Evolutionary conservation across 805 yeast genomes (phyloP), one percentile per base, ranked within the genome.

Genomic region (Candida easanensis): DNA sequence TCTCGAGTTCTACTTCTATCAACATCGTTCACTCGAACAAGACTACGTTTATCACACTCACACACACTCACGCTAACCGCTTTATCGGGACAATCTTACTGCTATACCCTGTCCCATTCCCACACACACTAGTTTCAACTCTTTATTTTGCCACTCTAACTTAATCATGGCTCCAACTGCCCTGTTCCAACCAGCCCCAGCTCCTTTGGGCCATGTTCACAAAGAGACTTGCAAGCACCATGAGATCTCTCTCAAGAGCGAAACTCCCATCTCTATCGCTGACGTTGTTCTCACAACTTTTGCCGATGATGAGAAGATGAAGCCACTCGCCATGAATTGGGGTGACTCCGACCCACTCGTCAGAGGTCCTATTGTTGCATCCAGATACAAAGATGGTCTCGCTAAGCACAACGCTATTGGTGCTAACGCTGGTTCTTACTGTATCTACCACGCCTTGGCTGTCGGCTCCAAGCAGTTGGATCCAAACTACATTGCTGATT

Each of bases 401-500:
- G 45, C 64, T 36, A 74, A 73, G 51, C 81, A 82, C 57, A 80
- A 80, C 54, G 73, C 84, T 32, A 76, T 80, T 49, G 86, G 86
- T 41, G 81, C 84, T 11, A 82, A 78, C 53, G 66, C 82, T 11
- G 85, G 85, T 26, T 76, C 84, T 11, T 80, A 80, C 54, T 73
- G 79, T 20, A 68, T 80, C 36, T 80, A 80, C 63, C 84, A 80
- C 52, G 86, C 85, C 5, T 62, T 80, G 44, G 83, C 84, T 5
- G 74, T 79, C 37, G 85, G 76, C n/a, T 68, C 81, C 14, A 72
- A 74, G 46, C 83, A 79, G 57, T 62, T 80, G 51, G 70, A 77
- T 41, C 63, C 71, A 20, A 61, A 66, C 42, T 78, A 80, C 55
- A 61, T 62, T 37, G 80, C 86, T 21, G 81, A 81, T 53, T 80